These are phyloP conservation scores for Venturia nashicola DNA, from an alignment of 2,329 filamentous ascomycete genomes.

Conservation along the genomic window DNA sequence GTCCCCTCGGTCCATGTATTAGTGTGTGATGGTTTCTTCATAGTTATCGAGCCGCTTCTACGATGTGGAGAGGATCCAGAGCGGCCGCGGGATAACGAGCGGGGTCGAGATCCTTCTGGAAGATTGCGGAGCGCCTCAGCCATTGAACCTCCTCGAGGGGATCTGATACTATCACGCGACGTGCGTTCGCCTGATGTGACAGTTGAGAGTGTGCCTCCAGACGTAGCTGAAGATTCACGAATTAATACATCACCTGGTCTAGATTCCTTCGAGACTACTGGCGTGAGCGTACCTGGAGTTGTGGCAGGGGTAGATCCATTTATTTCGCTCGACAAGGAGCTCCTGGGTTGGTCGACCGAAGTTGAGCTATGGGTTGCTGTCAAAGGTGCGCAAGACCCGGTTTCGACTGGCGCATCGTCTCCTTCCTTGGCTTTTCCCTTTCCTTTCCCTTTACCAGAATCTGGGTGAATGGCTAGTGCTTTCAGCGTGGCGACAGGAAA, in stretches of 20 bases:
- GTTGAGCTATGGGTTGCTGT: conserved; percentile 1
- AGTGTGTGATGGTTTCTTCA: not conserved
- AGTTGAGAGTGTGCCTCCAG: not conserved
- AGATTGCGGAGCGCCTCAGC: conserved; percentile 6
- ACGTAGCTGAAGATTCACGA: not conserved
- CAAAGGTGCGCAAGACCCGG: not conserved
- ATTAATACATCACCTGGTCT: not conserved
- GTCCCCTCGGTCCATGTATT: not conserved
- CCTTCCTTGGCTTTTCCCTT: conserved; percentile 1
- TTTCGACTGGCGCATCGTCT: not conserved
- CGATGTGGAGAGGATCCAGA: not conserved
- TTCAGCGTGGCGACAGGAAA: conserved; percentile 45
- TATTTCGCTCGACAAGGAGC: conserved; percentile 11
- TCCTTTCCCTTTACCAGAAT: conserved; percentile 17
- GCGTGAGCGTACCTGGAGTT: not conserved
- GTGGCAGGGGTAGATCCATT: not conserved
- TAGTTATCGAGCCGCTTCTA: not conserved
- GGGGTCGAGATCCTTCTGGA: conserved; percentile 7
- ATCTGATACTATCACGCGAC: not conserved
- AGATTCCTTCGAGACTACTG: not conserved
- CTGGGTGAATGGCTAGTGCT: conserved; percentile 32
- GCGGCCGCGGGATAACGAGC: not conserved
- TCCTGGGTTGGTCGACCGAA: conserved; percentile 12
- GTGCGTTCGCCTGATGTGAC: not conserved
- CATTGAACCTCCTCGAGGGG: conserved; percentile 5